Evolutionary conservation across 495 filamentous ascomycete species (phyloP).

Genomic region (Penicillium ucsense): DNA sequence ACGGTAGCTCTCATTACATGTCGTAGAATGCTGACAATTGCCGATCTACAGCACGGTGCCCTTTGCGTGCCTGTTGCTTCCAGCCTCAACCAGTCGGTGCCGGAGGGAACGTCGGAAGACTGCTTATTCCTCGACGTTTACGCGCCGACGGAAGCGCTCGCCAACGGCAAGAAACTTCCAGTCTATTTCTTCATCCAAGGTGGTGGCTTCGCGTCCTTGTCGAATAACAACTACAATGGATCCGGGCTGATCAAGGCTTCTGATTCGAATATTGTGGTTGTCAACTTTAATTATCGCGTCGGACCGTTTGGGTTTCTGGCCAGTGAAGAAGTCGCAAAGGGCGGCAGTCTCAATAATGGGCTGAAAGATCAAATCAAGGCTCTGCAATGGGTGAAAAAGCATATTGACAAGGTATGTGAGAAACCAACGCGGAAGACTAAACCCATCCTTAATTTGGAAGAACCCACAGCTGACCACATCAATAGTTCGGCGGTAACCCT

Average conservation of each 20-base stretch:
- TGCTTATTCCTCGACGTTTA: conserved; percentile 71
- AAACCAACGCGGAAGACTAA: neutral
- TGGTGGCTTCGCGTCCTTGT: conserved; percentile 57
- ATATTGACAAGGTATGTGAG: conserved; percentile 43
- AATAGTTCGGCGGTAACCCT: conserved; percentile 64
- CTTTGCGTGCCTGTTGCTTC: conserved; percentile 42
- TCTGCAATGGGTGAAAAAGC: conserved; percentile 57
- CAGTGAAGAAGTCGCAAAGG: conserved; percentile 44
- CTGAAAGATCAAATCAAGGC: conserved; percentile 60
- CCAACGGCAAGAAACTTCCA: conserved; percentile 38
- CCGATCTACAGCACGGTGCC: conserved; percentile 28
- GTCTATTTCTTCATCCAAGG: conserved; percentile 71
- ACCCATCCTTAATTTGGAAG: neutral
- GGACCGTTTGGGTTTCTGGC: conserved; percentile 68
- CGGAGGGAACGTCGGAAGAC: conserved; percentile 47
- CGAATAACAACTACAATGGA: conserved; percentile 60
- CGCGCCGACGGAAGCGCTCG: conserved; percentile 45
- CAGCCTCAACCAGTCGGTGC: conserved; percentile 18
- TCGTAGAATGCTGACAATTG: no score
- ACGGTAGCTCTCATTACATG: no score
- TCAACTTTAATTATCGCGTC: conserved; percentile 74
- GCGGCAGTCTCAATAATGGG: conserved; percentile 56
- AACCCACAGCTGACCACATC: no score
- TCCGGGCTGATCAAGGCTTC: conserved; percentile 50
- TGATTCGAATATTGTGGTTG: conserved; percentile 51